Evolutionary conservation across 768 basidiomycete genomes (phyloP), one percentile per base, ranked within the genome.

Genomic region (Tylopilus vinaceipallidus): DNA sequence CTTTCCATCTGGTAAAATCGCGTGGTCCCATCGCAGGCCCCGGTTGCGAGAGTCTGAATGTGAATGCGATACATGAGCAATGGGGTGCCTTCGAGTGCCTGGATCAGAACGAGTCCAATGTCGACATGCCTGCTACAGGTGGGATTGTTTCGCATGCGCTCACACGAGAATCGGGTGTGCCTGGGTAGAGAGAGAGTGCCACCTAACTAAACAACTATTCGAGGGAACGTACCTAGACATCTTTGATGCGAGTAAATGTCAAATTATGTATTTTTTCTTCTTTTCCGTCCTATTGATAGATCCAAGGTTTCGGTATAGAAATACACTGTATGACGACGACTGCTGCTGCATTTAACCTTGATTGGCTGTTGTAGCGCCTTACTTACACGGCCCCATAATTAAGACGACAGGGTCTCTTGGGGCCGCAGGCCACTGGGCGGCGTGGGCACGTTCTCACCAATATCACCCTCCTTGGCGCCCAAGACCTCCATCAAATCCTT

Each of bases 381-480:
- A 30, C 27, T 26, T 32, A 14, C 24, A 33, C 6, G 6, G 24
- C 30, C 27, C 6, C 14, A 23, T 22, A 12, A 20, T 40, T n/a
- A 46, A 4, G 45, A 47, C 38, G 50, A 33, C 4, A 22, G 43
- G 2, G 41, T 16, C 3, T 22, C 38, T n/a, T 13, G n/a, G 14
- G 45, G 16, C 6, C 12, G 39, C 19, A 41, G 40, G 2, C 52
- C 53, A 19, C 63, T 63, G 1, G 51, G 61, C 1, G 62, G 66
- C 0, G 62, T 56, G 9, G 70, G 70, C 20, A 75, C 67, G 14
- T 63, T 47, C 26, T 47, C 56, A 17, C 64, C 58, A 22, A 70
- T 23, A 35, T 88, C 86, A 4, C 72, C 81, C 38, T 81, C 81
- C 27, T 66, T 78, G 13, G 78, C 80, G 24, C 86, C 84, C 49